These are phyloP conservation scores for Solanum hybrid DNA, from an alignment of 305 asterid genomes.

Conservation along the genomic window DNA sequence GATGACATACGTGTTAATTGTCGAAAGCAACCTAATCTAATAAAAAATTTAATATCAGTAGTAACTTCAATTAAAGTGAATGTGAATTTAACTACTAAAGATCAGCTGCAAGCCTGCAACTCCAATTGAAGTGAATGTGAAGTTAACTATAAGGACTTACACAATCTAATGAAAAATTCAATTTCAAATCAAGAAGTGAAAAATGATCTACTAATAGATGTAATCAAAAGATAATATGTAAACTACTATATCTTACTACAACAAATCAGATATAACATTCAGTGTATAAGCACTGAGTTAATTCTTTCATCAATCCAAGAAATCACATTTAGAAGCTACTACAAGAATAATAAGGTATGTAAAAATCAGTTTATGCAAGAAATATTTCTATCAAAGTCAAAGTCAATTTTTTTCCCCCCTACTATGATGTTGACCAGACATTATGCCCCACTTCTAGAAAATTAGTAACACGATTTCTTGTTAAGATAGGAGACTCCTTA, in stretches of 20 bases:
- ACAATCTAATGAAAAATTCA: background rate
- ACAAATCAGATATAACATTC: background rate
- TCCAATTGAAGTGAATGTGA: background rate
- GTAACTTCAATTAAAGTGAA: too few relatives aligned
- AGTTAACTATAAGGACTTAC: background rate
- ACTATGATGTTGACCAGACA: background rate
- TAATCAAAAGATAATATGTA: background rate
- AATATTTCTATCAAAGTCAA: background rate
- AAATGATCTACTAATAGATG: background rate
- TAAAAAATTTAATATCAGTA: too few relatives aligned
- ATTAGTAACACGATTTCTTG: background rate
- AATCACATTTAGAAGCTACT: background rate
- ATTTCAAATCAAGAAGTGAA: background rate
- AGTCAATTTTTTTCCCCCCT: background rate
- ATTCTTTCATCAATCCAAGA: background rate
- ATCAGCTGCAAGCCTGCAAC: background rate
- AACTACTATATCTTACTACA: background rate
- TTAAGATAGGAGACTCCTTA: background rate
- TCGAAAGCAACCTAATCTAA: too few relatives aligned
- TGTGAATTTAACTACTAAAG: too few relatives aligned
- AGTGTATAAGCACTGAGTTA: background rate
- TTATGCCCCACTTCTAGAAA: background rate
- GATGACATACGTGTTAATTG: too few relatives aligned
- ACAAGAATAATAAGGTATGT: background rate
- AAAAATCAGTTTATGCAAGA: background rate